Conservation (phyloP, 192 early-diverging fungal species). For the Backusella morwellensis region DNA sequence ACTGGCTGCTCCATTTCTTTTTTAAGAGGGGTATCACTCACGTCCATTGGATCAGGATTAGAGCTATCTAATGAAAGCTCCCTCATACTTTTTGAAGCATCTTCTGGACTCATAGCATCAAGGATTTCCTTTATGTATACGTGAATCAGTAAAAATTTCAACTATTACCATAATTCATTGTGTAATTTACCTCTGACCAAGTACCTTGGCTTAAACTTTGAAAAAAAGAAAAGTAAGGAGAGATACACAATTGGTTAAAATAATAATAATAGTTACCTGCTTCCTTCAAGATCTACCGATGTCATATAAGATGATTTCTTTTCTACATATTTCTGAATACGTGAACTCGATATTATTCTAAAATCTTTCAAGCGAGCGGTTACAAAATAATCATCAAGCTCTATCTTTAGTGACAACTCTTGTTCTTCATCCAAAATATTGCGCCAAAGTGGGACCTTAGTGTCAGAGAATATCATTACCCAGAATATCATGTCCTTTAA, state of each 20-base stretch:
- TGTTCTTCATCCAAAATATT: slow-evolving; percentile 54
- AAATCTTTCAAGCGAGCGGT: slow-evolving; percentile 16
- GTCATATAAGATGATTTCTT: slow-evolving; percentile 16
- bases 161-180: background rate
- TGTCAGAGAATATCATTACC: slow-evolving; percentile 62
- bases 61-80: background rate
- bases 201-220: background rate
- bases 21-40: background rate
- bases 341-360: slow-evolving; percentile 14
- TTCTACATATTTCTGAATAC: background rate
- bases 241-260: background rate
- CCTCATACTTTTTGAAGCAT: background rate
- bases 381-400: slow-evolving; percentile 21
- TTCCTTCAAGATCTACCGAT: slow-evolving; percentile 21
- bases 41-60: background rate
- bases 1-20: background rate
- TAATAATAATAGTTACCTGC: slow-evolving; percentile 1
- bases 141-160: too few relatives aligned
- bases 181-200: slow-evolving; percentile 10
- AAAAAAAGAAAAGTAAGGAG: background rate
- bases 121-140: background rate
- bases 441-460: slow-evolving; percentile 42
- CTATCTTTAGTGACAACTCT: background rate
- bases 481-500: slow-evolving; percentile 49
- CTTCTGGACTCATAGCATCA: background rate